phyloP scores from a whole-genome alignment of 805 yeast genomes.

The Cyberlindnera xishuangbannaensis region DNA sequence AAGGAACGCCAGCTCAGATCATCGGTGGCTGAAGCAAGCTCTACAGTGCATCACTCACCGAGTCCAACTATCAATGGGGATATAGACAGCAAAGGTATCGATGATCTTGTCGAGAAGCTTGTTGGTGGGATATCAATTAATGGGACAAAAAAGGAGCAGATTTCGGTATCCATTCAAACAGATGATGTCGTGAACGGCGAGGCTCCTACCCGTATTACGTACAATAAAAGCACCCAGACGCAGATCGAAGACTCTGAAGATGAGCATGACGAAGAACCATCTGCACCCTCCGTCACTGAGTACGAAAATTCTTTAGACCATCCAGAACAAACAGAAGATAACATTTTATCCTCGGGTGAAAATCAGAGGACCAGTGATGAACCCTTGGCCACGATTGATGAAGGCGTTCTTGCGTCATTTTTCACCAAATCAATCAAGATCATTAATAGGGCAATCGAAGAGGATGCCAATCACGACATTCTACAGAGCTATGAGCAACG shows the following conservation, averaged over 20 bases:
- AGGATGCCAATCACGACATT: conserved; percentile 21
- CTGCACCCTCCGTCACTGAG: no score
- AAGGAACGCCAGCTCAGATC: conserved; percentile 14
- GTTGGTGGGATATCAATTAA: conserved; percentile 8
- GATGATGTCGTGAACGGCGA: conserved; percentile 2
- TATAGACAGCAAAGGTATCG: conserved; percentile 2
- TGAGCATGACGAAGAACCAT: conserved; percentile 1
- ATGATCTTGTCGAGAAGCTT: conserved; percentile 10
- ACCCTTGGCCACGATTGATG: conserved; percentile 4
- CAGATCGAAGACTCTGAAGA: conserved; percentile 3
- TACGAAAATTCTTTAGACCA: no score
- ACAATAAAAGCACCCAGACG: conserved; percentile 24
- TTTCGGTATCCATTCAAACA: conserved; percentile 11
- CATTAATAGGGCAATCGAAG: conserved; percentile 23
- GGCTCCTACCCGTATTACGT: conserved; percentile 10
- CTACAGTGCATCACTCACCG: no score
- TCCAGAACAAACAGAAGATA: conserved; percentile 1
- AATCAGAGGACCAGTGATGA: conserved; percentile 1
- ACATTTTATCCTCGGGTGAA: no score
- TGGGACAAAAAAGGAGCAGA: conserved; percentile 2
- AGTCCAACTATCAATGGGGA: neutral
- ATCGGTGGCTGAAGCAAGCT: conserved; percentile 2
- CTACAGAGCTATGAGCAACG: conserved; percentile 14
- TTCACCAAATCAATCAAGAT: conserved; percentile 21
- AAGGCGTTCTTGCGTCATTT: conserved; percentile 12